Evolutionary conservation across 2,329 filamentous ascomycete genomes (phyloP), one percentile per base, ranked within the genome.

Genomic region (Trichothecium roseum): DNA sequence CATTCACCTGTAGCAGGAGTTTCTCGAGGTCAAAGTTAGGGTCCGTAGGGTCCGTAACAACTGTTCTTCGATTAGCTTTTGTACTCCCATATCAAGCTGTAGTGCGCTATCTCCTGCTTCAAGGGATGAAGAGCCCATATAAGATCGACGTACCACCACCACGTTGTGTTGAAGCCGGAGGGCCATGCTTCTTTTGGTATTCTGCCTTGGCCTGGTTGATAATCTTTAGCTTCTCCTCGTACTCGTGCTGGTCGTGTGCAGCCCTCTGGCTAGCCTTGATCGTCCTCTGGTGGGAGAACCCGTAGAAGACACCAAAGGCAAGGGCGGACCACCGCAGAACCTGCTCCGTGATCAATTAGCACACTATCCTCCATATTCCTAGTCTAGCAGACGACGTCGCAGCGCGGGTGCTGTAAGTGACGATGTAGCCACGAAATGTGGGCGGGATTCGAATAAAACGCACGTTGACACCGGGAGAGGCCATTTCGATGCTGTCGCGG

Each of bases 301-400:
- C 91, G 71, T 98, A 98, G 68, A 94, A 81, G 59, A 96, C 69
- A 60, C 91, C 91, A 55, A 86, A 72, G 56, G 80, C 84, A 49
- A 98, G 84, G 59, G 88, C 88, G 57, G 87, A 89, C 75, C 89
- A 98, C 67, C 91, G 88, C 63, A 96, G 77, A 63, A 98, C 89
- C 91, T 98, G 63, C 35, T 40, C 44, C 33, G 22, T 37, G 37
- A 15, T 18, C 34, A 34, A 37, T 40, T 31, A 37, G 26, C 18
- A 10, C 15, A 14, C 8, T n/a, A 32, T 27, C 17, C 18, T 28
- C 20, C 26, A 18, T 24, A 6, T 6, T 24, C 10, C 6, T 10
- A 24, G 6, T 24, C 18, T 3, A 27, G 14, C 18, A n/a, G 28
- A 17, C 28, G 20, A 17, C 13, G 22, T 18, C 18, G 30, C 8